A percentile compares a stretch with the other conserved stretches of the same genome.
Evolutionary conservation across 306 rosid species (phyloP).

Genomic region (Trifolium subterraneum): DNA sequence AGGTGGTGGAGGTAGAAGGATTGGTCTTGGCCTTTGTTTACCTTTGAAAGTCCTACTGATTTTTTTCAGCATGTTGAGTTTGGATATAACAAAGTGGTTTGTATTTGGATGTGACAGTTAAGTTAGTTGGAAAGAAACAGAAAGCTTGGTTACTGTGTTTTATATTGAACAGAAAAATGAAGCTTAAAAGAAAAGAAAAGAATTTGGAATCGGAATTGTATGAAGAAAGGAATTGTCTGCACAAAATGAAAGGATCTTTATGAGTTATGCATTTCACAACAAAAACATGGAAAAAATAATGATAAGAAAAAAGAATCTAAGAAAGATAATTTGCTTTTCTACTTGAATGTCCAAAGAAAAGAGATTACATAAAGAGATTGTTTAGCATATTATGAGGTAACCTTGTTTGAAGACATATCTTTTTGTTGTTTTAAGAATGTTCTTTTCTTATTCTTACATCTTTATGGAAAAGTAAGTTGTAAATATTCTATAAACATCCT

Average conservation of each 20-base stretch:
- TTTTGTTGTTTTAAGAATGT: constrained; percentile 6
- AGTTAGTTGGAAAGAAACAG: constrained; percentile 35
- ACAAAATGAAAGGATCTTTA: constrained; percentile 53
- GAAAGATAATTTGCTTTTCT: constrained; percentile 1
- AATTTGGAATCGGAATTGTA: constrained; percentile 12
- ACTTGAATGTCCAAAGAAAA: constrained; percentile 38
- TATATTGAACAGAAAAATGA: constrained; percentile 1
- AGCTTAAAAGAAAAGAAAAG: constrained; percentile 31
- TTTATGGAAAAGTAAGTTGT: constrained; percentile 1
- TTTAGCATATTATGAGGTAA: constrained; percentile 14
- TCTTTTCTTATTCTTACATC: not conserved
- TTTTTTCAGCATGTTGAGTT: constrained; percentile 53
- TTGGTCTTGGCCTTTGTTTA: constrained; percentile 2
- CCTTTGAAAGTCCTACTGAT: constrained; percentile 6
- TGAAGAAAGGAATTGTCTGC: constrained; percentile 44
- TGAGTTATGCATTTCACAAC: constrained; percentile 24
- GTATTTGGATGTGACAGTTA: constrained; percentile 20
- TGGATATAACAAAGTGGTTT: not conserved
- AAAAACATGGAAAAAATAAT: not conserved
- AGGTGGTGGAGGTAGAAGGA: not conserved
- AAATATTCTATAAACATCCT: not conserved
- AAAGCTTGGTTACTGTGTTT: constrained; percentile 3
- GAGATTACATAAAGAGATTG: constrained; percentile 13
- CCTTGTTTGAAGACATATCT: not conserved
- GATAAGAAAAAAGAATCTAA: constrained; percentile 21